Conservation (phyloP, 805 yeast species). For the Alloascoidea africana region DNA sequence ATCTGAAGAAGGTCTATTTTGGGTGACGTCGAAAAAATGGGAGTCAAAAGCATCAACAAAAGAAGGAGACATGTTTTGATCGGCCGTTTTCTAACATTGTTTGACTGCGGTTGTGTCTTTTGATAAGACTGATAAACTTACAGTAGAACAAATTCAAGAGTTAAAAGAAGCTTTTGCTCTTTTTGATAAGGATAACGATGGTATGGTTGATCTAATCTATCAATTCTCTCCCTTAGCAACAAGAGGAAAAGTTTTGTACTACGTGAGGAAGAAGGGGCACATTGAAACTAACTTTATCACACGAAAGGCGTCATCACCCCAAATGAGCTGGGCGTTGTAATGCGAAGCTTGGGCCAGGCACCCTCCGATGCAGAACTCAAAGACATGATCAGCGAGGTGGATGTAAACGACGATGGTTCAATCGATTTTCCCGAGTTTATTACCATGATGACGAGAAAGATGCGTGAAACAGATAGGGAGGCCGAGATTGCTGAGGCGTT, state of each 20-base stretch:
- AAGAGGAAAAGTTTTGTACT: not conserved
- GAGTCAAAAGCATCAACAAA: too few species aligned
- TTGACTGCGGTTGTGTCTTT: too few species aligned
- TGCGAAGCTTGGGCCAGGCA: conserved; percentile 97
- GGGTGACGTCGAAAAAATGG: too few species aligned
- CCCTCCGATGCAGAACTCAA: conserved; percentile 94
- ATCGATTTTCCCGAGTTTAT: conserved; percentile 73
- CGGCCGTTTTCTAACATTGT: too few species aligned
- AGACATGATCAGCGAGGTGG: conserved; percentile 95
- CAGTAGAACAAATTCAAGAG: conserved; percentile 47
- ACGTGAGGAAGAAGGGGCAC: too few species aligned
- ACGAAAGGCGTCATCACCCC: conserved; percentile 62
- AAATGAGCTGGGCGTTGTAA: conserved; percentile 90
- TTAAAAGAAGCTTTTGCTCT: conserved; percentile 63
- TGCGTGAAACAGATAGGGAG: conserved; percentile 93
- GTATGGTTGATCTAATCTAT: conserved; percentile 18
- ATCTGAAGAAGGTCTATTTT: too few species aligned
- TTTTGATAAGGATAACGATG: conserved; percentile 74
- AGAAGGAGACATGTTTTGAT: too few species aligned
- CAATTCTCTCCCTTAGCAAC: not conserved
- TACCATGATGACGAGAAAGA: conserved; percentile 81
- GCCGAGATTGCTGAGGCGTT: conserved; percentile 96
- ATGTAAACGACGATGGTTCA: conserved; percentile 84
- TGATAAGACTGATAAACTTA: conserved; percentile 56
- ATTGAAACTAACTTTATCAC: not conserved